phyloP scores from a whole-genome alignment of 192 early-diverging fungal species.

The Coemansia sp. region DNA sequence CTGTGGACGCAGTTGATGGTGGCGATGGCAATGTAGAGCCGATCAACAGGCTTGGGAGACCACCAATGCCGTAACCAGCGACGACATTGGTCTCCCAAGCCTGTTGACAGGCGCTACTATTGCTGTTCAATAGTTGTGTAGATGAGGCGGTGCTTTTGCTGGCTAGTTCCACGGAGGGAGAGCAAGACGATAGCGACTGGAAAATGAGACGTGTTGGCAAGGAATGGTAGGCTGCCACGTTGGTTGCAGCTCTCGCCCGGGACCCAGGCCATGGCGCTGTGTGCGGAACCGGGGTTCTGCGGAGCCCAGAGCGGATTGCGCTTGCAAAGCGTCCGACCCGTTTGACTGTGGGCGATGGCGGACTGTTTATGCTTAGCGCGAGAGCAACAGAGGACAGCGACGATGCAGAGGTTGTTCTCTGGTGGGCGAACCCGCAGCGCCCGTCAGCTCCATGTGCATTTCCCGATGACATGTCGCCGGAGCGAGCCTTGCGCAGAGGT shows the following conservation, averaged over 20 bases:
- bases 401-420: constrained; percentile 35
- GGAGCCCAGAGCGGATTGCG: constrained; percentile 22
- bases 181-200: not conserved
- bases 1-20: constrained; percentile 14
- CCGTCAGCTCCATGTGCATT: not conserved
- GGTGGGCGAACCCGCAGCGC: constrained; percentile 15
- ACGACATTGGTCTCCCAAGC: not conserved
- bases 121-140: not conserved
- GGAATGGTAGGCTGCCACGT: constrained; percentile 19
- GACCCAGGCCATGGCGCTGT: constrained; percentile 1
- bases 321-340: constrained; percentile 18
- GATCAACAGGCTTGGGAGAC: not conserved
- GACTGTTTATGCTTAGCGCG: not conserved
- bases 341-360: constrained; percentile 5
- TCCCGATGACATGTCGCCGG: constrained; percentile 15
- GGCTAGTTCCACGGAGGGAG: not conserved
- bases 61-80: not conserved
- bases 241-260: constrained; percentile 25
- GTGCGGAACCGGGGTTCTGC: constrained; percentile 6
- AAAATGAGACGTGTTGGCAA: not conserved
- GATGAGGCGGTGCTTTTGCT: not conserved
- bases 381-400: constrained; percentile 6
- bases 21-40: constrained; percentile 10
- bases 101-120: not conserved
- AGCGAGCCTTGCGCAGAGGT: constrained; percentile 34